phyloP scores from a whole-genome alignment of 129 eudicot species.

The Centaurea solstitialis region DNA sequence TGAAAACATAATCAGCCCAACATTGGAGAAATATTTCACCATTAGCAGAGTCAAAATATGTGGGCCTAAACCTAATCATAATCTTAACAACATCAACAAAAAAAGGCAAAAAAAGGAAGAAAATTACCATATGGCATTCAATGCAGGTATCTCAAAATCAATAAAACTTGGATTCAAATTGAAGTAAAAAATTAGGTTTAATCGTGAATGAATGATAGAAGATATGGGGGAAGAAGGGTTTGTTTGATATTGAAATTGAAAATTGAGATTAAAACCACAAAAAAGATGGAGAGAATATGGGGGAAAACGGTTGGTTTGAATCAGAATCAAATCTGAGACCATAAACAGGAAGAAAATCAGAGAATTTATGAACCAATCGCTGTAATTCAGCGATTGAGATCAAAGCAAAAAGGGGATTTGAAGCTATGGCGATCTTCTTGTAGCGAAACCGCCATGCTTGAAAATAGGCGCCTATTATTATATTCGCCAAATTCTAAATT shows the following conservation, averaged over 20 bases:
- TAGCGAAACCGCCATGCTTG: neutral
- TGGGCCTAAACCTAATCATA: neutral
- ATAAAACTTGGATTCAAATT: neutral
- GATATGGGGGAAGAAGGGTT: neutral
- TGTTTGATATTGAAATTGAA: neutral
- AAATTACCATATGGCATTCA: constrained; percentile 14
- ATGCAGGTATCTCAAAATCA: constrained; percentile 6
- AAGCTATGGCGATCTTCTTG: neutral
- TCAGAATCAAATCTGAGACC: neutral
- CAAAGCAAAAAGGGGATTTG: neutral
- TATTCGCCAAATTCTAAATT: neutral
- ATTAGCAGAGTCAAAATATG: constrained; percentile 5
- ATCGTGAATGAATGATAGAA: neutral
- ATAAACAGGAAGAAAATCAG: neutral
- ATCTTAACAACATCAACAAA: neutral
- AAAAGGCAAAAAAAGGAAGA: neutral
- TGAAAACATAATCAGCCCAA: neutral
- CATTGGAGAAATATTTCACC: neutral
- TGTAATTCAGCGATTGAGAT: constrained; percentile 9
- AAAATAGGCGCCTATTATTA: neutral
- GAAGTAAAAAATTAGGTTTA: constrained; percentile 2
- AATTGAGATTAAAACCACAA: neutral
- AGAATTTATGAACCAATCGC: neutral
- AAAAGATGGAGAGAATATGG: neutral
- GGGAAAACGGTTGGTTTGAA: constrained; percentile 1